Base-by-base conservation (phyloP, 495 filamentous ascomycete species). In the Talaromyces borbonicus region DNA sequence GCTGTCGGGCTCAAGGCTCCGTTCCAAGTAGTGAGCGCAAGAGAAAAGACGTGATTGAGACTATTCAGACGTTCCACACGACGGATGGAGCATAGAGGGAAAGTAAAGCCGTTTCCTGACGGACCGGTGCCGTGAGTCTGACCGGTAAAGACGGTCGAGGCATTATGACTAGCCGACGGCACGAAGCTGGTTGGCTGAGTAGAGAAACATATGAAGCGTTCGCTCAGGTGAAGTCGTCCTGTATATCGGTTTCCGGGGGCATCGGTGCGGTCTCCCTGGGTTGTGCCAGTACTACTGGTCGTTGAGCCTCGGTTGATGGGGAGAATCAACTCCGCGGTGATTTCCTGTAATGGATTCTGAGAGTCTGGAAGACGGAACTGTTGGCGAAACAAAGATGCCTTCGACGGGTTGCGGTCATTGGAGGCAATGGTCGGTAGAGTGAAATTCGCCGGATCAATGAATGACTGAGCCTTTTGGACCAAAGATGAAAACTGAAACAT, bases 1-100 rank as follows among this genome's bases (percentile, higher is more conserved):
- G 75, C 65, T 49, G 80, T 70, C 59, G 72, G 68, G 31, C 61
- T 55, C 22, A 71, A 48, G 11, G 71, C 56, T 3, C 89, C 90
- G 57, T 95, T 96, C 90, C 90, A 97, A 4, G 92, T 96, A 1
- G 90, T 97, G 55, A 98, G 84, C 4, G 87, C 81, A 29, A 98
- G 76, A 6, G 93, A 83, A 61, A 96, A 97, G 65, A 95, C 81
- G 54, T 88, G 84, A 54, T 79, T 90, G 49, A 89, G 83, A 49
- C 85, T 95, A 52, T 94, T 86, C 9, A 97, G 71, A 44, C 92
- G 77, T 67, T 98, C 92, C 8, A 98, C 92, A 4, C 90, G 73
- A 37, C 92, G 77, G 49, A 98, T 85, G 25, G 86, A 84, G 59
- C 85, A 95, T 8, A 98, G 74, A 3, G 92, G 93, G n/a, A 97